phyloP scores from a whole-genome alignment of 2,329 filamentous ascomycete species.

The Myriosclerotinia duriaeana region DNA sequence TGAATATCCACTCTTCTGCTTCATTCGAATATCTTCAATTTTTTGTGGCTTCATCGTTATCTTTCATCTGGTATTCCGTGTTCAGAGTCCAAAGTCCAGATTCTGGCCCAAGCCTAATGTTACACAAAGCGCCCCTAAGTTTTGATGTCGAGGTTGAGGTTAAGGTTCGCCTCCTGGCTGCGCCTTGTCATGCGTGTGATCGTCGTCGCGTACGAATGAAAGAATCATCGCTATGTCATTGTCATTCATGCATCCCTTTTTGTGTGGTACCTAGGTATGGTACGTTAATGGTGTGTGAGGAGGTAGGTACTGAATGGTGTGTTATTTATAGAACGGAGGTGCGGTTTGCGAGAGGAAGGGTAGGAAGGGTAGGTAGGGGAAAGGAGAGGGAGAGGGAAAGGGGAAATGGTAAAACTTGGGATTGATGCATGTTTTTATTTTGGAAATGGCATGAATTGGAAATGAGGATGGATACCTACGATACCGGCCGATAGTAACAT shows the following conservation, averaged over 20 bases:
- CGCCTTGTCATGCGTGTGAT: conserved; percentile 1
- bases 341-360: not conserved
- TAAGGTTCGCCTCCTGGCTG: conserved; percentile 1
- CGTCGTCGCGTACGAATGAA: not conserved
- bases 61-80: not conserved
- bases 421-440: not conserved
- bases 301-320: no score
- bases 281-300: no score
- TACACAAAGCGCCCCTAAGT: not conserved
- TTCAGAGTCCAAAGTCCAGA: no score
- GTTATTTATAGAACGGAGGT: conserved; percentile 9
- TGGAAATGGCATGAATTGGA: no score
- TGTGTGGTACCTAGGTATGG: not conserved
- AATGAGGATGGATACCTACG: no score
- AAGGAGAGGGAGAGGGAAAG: not conserved
- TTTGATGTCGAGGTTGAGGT: no score
- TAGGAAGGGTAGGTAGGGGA: no score
- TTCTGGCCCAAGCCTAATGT: not conserved
- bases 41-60: not conserved
- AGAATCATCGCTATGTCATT: not conserved
- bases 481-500: no score
- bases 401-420: not conserved
- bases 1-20: not conserved
- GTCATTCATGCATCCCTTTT: not conserved
- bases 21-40: no score